These are phyloP conservation scores for Polyporus tsugae DNA, from an alignment of 1,284 basidiomycete species.

Conservation along the genomic window DNA sequence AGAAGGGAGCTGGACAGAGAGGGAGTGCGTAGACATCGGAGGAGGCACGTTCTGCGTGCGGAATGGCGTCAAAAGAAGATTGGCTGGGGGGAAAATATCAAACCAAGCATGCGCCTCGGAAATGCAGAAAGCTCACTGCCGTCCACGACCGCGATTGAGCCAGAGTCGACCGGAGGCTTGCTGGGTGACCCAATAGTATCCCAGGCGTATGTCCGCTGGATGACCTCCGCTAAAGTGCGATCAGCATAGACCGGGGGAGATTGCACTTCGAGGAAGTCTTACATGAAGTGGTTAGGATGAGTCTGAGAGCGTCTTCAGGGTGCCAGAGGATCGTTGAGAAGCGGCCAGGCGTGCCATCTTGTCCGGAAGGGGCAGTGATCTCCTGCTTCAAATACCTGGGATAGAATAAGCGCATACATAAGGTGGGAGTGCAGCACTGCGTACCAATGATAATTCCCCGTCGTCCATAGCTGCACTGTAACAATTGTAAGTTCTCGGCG, in stretches of 20 bases:
- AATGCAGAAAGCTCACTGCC: conserved; percentile 66
- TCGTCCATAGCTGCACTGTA: conserved; percentile 94
- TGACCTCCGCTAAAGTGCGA: conserved; percentile 52
- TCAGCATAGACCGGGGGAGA: conserved; percentile 11
- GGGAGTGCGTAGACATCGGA: conserved; percentile 87
- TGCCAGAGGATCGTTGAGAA: conserved; percentile 88
- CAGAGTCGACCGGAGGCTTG: conserved; percentile 80
- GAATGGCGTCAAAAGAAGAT: conserved; percentile 91
- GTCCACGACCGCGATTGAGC: conserved; percentile 91
- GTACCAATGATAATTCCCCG: conserved; percentile 95
- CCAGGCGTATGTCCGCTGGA: conserved; percentile 79
- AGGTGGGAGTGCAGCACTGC: conserved; percentile 17
- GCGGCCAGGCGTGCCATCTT: conserved; percentile 44
- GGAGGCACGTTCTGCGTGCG: conserved; percentile 94
- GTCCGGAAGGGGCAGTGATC: conserved; percentile 55
- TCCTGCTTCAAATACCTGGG: conserved; percentile 92
- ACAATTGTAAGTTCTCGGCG: background rate
- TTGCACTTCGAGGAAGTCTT: conserved; percentile 39
- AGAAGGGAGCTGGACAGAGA: conserved; percentile 48
- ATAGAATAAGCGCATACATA: conserved; percentile 14
- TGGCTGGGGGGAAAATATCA: conserved; percentile 51
- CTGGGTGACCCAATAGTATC: conserved; percentile 76
- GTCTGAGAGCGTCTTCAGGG: conserved; percentile 76
- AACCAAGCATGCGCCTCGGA: background rate
- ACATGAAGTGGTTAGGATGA: conserved; percentile 79